Evolutionary conservation across 1,284 basidiomycete genomes (phyloP), one percentile per base, ranked within the genome.

Genomic region (Mycosarcoma mackinlayi): DNA sequence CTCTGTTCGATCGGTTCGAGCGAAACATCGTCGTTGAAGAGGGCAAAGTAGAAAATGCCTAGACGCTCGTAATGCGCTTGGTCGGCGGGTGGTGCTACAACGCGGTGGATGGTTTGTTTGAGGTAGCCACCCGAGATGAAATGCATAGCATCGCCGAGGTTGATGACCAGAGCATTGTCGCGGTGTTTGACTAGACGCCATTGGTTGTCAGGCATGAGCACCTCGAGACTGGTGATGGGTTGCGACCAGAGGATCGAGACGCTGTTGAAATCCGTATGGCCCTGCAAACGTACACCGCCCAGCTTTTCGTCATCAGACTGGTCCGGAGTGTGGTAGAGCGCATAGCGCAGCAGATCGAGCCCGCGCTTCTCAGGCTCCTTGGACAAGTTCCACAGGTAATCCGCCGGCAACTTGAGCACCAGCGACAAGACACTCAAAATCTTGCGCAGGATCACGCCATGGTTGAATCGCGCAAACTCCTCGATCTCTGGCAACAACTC

Each of bases 201-300:
- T 51, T 77, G 27, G 51, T 84, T 82, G 49, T 84, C 83, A 1
- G 77, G 77, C 64, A 83, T 83, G 59, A 84, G 81, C 53, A 85
- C 84, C 57, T 85, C 84, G 16, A 85, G 77, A 18, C 80, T 82
- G 0, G 83, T 84, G 63, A 85, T 83, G 3, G 84, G 84, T 49
- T 85, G 84, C 2, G 77, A 81, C 80, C 84, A 85, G 35, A 85
- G 81, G 45, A 84, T 78, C 19, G 82, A 83, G 37, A 84, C 84
- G 25, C 75, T 64, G 42, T 84, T 84, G 62, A 84, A 85, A 54
- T 85, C 84, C 30, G 83, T 84, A 61, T 85, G 84, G n/a, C 84
- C 84, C 71, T 85, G 84, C 44, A 85, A 78, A 0, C 83, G 65
- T 0, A 84, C 76, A 3, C 84, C 84, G n/a, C 81, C 82, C n/a